Base-by-base conservation (phyloP, 2,329 filamentous ascomycete genomes). In the Penicillium decumbens region DNA sequence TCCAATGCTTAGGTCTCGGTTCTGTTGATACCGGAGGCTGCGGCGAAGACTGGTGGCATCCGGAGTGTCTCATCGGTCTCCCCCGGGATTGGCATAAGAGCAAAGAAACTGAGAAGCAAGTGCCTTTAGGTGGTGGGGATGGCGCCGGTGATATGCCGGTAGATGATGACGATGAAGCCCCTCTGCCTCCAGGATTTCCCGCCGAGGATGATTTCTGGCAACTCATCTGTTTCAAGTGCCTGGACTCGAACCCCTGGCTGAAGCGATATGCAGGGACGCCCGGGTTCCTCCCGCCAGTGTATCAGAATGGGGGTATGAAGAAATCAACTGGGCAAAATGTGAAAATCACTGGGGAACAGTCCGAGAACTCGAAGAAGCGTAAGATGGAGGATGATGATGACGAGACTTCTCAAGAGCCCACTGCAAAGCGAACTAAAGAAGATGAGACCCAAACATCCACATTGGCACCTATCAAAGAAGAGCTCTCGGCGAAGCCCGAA, bases 41-140 rank as follows among this genome's bases (percentile, higher is more conserved):
- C 70, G 92, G 92, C 10, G 92, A 97, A 72, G 92, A 97, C 65
- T 97, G 92, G 92, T 97, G 89, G 79, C 92, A 97, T 72, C 89
- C 92, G 0, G 90, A 93, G 54, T 97, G 92, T 65, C 75, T 97
- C 6, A 82, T 95, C 42, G 91, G 91, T 5, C 73, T 95, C 59
- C 83, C 85, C 0, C 81, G 89, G 9, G 80, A 83, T 51, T 91
- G 87, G 83, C 70, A 69, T 39, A 61, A 66, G 47, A 56, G 53
- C 28, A 47, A 53, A 3, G 51, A 61, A 18, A 58, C 54, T 47
- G 53, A 56, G 24, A 49, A 49, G 30, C 15, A 55, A 41, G 60
- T 50, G 29, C 59, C 51, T 38, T 45, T 44, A 6, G 69, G 69
- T 0, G 70, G 71, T 0, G 59, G 69, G 39, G 60, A 41, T 9